A percentile compares a stretch with the other conserved stretches of the same genome.
Evolutionary conservation across 116 monocot genomes (phyloP).

Genomic region (Phalaenopsis hybrid): DNA sequence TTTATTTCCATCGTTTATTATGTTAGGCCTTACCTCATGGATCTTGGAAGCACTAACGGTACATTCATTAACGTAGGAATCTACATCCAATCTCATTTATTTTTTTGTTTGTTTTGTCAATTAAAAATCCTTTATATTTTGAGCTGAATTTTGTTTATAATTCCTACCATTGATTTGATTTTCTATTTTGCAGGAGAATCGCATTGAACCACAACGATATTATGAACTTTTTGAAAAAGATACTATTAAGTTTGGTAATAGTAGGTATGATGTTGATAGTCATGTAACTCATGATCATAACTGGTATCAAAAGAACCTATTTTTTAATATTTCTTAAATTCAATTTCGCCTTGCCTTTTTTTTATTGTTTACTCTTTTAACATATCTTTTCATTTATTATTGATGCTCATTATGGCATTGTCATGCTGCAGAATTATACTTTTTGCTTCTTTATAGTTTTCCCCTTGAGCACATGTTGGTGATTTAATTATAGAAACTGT

Average conservation of each 20-base stretch:
- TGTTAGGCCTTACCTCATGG: constrained; percentile 92
- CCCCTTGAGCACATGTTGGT: neutral
- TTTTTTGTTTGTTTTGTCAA: constrained; percentile 4
- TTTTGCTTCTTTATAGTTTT: neutral
- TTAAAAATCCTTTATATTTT: neutral
- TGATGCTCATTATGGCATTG: neutral
- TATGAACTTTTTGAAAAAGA: constrained; percentile 97
- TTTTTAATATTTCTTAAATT: neutral
- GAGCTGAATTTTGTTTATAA: neutral
- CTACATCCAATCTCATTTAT: neutral
- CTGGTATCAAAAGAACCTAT: neutral
- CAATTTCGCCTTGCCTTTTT: neutral
- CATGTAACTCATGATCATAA: neutral
- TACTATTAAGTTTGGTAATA: constrained; percentile 94
- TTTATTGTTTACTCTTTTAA: neutral
- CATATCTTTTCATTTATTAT: neutral
- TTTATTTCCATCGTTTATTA: constrained; percentile 5
- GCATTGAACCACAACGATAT: constrained; percentile 84
- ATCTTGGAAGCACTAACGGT: constrained; percentile 97
- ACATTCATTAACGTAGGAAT: constrained; percentile 87
- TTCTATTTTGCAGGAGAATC: constrained; percentile 71
- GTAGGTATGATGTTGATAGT: constrained; percentile 53
- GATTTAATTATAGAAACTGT: neutral
- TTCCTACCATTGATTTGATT: neutral
- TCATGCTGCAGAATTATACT: neutral